These are phyloP conservation scores for Musa itinerans DNA, from an alignment of 176 grass and related monocot genomes.

Conservation along the genomic window DNA sequence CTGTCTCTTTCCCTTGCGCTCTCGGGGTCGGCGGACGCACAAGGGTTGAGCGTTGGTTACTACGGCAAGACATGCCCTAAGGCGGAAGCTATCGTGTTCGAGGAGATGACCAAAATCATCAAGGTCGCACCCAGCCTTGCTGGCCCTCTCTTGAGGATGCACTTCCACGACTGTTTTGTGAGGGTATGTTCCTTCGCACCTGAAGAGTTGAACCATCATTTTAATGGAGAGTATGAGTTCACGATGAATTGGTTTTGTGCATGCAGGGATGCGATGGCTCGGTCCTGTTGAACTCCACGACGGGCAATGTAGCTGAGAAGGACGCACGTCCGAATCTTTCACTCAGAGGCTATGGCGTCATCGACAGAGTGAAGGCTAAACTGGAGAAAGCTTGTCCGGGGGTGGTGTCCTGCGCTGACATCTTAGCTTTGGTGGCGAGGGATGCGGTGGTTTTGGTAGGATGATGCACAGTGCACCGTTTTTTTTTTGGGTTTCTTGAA, in stretches of 20 bases:
- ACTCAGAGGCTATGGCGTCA: too few relatives aligned
- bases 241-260: conserved; percentile 10
- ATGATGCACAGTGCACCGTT: background rate
- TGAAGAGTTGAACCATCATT: background rate
- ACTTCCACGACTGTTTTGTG: conserved; percentile 92
- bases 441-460: conserved; percentile 80
- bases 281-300: conserved; percentile 44
- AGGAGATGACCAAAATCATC: conserved; percentile 49
- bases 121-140: conserved; percentile 41
- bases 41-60: conserved; percentile 49
- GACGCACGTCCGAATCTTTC: too few relatives aligned
- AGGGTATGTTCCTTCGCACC: conserved; percentile 30
- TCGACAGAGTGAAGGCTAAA: too few relatives aligned
- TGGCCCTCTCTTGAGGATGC: conserved; percentile 59
- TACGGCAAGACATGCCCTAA: conserved; percentile 58
- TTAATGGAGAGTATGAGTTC: background rate
- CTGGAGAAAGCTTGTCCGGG: conserved; percentile 68
- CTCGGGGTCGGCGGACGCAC: conserved; percentile 29
- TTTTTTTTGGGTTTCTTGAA: background rate
- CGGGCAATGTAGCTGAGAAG: background rate
- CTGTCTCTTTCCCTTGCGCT: conserved; percentile 24
- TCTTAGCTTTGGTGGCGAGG: conserved; percentile 66
- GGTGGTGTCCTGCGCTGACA: conserved; percentile 78
- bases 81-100: conserved; percentile 49
- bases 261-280: conserved; percentile 82